Conservation (phyloP, 2,329 filamentous ascomycete species). For the Cylindrodendrum hubeiense region DNA sequence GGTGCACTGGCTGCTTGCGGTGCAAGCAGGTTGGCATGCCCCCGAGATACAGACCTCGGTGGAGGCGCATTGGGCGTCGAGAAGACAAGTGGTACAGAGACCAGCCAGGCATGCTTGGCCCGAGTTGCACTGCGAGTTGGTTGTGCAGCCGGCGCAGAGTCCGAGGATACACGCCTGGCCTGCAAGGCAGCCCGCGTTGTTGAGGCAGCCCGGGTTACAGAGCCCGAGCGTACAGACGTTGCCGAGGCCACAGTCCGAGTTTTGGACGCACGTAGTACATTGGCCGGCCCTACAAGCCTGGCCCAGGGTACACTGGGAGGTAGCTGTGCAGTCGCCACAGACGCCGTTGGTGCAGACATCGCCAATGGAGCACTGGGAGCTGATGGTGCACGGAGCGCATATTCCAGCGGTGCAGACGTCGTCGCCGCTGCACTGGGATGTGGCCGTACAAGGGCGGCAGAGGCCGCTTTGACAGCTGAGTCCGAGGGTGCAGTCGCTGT, state of each 20-base stretch:
- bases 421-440: constrained; percentile 11
- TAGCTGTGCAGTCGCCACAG: constrained; percentile 22
- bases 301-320: constrained; percentile 5
- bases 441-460: constrained; percentile 9
- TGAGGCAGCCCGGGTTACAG: constrained; percentile 18
- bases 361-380: constrained; percentile 7
- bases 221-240: constrained; percentile 22
- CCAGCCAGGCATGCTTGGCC: constrained; percentile 15
- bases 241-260: constrained; percentile 17
- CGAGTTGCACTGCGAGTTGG: constrained; percentile 13
- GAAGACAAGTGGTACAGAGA: constrained; percentile 10
- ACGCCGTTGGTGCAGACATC: constrained; percentile 14
- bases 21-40: constrained; percentile 19
- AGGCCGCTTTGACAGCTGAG: constrained; percentile 14
- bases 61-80: constrained; percentile 15
- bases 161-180: constrained; percentile 28
- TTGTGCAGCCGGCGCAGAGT: constrained; percentile 7
- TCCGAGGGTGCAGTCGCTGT: constrained; percentile 6
- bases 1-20: constrained; percentile 4
- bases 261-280: constrained; percentile 6
- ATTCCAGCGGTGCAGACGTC: constrained; percentile 10
- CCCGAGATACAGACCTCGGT: constrained; percentile 27
- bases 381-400: constrained; percentile 10
- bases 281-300: constrained; percentile 20
- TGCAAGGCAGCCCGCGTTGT: constrained; percentile 10